These are phyloP conservation scores for Pseudonitzschia delicatissima DNA, from an alignment of 108 stramenopile genomes.

Conservation along the genomic window DNA sequence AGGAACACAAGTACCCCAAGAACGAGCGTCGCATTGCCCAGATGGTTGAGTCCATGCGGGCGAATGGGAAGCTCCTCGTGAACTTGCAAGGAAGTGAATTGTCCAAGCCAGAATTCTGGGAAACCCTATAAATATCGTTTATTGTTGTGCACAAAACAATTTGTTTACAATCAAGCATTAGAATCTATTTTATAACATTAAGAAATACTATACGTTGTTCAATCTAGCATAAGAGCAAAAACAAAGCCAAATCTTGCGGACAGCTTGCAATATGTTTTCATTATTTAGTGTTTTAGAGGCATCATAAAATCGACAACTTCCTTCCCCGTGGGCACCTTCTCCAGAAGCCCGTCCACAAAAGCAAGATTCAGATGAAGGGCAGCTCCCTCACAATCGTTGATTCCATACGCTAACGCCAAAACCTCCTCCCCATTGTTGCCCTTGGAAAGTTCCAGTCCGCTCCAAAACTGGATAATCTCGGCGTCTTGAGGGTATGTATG, in stretches of 20 bases:
- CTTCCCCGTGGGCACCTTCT: conserved; percentile 43
- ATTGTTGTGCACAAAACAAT: not conserved
- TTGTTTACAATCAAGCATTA: not conserved
- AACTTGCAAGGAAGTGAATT: conserved; percentile 61
- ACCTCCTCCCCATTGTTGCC: too few relatives aligned
- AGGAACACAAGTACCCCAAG: conserved; percentile 69
- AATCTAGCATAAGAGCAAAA: not conserved
- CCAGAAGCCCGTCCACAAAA: conserved; percentile 29
- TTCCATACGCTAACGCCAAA: conserved; percentile 52
- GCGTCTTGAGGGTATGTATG: conserved; percentile 37
- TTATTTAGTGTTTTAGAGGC: not conserved
- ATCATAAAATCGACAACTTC: conserved; percentile 61
- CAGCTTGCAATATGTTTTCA: too few relatives aligned
- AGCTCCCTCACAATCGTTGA: conserved; percentile 72
- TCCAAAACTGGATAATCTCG: conserved; percentile 84
- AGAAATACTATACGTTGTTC: not conserved
- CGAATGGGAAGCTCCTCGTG: conserved; percentile 73
- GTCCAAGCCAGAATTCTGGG: conserved; percentile 56
- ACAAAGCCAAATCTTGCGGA: too few relatives aligned
- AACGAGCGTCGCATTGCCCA: conserved; percentile 85
- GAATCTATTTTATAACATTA: not conserved
- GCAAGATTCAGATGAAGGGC: conserved; percentile 24
- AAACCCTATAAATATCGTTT: conserved; percentile 23
- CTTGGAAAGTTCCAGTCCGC: conserved; percentile 64
- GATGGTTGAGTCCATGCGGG: conserved; percentile 75